Conservation (phyloP, 2,329 filamentous ascomycete genomes). For the Huntiella savannae region DNA sequence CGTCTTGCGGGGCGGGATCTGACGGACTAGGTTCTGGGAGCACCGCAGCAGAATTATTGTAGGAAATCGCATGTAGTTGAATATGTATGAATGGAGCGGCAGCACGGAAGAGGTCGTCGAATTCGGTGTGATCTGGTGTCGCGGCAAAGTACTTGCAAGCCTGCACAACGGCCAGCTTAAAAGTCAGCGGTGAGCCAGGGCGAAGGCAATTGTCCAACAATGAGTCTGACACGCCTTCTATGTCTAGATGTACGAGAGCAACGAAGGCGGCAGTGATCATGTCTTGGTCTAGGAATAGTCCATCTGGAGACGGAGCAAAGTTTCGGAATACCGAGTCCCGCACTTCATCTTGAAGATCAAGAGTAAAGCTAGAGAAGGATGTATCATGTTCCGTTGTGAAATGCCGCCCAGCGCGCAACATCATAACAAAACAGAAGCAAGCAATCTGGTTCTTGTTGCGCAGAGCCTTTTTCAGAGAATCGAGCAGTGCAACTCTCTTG, state of each 20-base stretch:
- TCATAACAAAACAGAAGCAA: slow-evolving; percentile 43
- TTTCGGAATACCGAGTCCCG: slow-evolving; percentile 44
- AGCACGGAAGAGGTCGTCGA: slow-evolving; percentile 34
- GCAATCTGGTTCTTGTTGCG: slow-evolving; percentile 47
- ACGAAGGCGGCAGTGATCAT: slow-evolving; percentile 50
- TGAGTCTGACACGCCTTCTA: slow-evolving; percentile 36
- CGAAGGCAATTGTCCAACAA: slow-evolving; percentile 38
- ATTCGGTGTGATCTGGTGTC: slow-evolving; percentile 28
- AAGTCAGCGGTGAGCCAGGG: slow-evolving; percentile 34
- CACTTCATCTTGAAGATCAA: slow-evolving; percentile 52
- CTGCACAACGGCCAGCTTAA: slow-evolving; percentile 44
- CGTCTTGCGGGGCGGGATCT: slow-evolving; percentile 12
- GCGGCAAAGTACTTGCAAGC: slow-evolving; percentile 43
- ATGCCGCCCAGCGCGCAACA: slow-evolving; percentile 44
- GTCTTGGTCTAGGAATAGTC: slow-evolving; percentile 38
- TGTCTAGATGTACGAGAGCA: slow-evolving; percentile 41
- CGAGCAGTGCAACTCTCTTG: slow-evolving; percentile 48
- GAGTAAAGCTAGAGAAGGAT: slow-evolving; percentile 44
- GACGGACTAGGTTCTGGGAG: slow-evolving; percentile 4
- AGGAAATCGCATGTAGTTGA: slow-evolving; percentile 28
- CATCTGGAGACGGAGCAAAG: slow-evolving; percentile 26
- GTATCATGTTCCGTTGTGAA: slow-evolving; percentile 45
- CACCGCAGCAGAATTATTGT: slow-evolving; percentile 4
- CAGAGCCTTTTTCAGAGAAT: slow-evolving; percentile 41
- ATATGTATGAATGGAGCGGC: slow-evolving; percentile 36